Evolutionary conservation across 164 flowering plant species (phyloP).

Genomic region (Annona squamosa): DNA sequence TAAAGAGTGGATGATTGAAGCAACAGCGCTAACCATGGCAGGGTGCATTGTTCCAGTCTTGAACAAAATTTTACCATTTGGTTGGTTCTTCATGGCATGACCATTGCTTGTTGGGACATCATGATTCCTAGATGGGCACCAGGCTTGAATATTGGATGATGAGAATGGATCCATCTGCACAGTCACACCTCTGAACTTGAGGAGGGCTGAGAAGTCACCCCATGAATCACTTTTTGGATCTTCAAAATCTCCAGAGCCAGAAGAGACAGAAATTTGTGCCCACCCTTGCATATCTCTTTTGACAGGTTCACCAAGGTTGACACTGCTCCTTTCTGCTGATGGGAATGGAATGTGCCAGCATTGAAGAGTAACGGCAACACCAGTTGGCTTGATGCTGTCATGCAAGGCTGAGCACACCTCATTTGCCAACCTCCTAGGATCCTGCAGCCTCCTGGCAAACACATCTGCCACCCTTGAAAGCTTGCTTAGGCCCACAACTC

Average conservation of each 20-base stretch:
- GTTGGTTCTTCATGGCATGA: conserved; percentile 15
- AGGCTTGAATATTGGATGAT: conserved; percentile 21
- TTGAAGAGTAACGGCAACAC: conserved; percentile 77
- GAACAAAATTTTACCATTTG: conserved; percentile 16
- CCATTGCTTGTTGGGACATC: conserved; percentile 22
- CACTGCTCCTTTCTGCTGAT: conserved; percentile 14
- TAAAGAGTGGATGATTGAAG: conserved; percentile 51
- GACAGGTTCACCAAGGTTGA: conserved; percentile 25
- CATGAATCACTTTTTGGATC: conserved; percentile 45
- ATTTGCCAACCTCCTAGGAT: conserved; percentile 73
- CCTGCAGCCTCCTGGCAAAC: conserved; percentile 87
- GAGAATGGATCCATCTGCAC: conserved; percentile 16
- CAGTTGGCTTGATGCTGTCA: conserved; percentile 62
- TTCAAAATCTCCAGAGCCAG: conserved; percentile 79
- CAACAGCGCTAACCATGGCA: conserved; percentile 54
- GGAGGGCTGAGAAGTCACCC: conserved; percentile 64
- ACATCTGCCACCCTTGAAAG: conserved; percentile 83
- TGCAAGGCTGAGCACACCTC: conserved; percentile 77
- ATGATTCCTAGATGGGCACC: conserved; percentile 62
- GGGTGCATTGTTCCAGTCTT: conserved; percentile 26
- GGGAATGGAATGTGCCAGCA: conserved; percentile 80
- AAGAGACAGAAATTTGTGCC: conserved; percentile 36
- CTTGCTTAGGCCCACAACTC: conserved; percentile 89
- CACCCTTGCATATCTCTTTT: conserved; percentile 35
- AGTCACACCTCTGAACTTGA: conserved; percentile 52